Evolutionary conservation across 2,329 filamentous ascomycete genomes (phyloP).

Genomic region (Aaosphaeria pasadenensis): DNA sequence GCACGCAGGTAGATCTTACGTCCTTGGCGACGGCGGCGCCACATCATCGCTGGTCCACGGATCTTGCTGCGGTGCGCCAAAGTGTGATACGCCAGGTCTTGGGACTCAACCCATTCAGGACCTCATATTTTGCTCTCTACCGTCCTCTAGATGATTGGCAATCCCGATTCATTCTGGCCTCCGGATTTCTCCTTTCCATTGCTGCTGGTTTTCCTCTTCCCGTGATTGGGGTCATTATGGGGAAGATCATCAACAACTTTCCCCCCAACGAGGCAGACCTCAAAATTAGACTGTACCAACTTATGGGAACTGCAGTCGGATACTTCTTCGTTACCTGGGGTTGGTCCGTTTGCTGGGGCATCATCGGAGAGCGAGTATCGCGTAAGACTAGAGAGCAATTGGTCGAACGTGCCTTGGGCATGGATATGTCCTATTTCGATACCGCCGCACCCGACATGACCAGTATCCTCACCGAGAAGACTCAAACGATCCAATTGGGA

Average conservation of each 20-base stretch:
- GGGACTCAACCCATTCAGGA: constrained; percentile 44
- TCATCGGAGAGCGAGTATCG: constrained; percentile 50
- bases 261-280: constrained; percentile 47
- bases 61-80: constrained; percentile 26
- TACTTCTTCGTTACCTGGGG: constrained; percentile 51
- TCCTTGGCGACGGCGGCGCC: constrained; percentile 35
- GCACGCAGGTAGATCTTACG: constrained; percentile 30
- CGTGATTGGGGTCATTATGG: constrained; percentile 58
- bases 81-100: constrained; percentile 38
- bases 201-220: constrained; percentile 59
- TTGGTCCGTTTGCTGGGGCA: constrained; percentile 50
- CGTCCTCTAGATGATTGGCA: constrained; percentile 41
- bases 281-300: constrained; percentile 38
- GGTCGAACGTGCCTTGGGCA: constrained; percentile 47
- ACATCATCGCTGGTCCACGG: constrained; percentile 26
- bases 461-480: constrained; percentile 44
- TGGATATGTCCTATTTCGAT: constrained; percentile 54
- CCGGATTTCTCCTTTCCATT: constrained; percentile 44
- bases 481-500: constrained; percentile 45
- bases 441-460: constrained; percentile 49
- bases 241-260: constrained; percentile 50
- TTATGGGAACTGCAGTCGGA: constrained; percentile 45
- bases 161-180: constrained; percentile 34
- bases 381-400: constrained; percentile 46
- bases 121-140: constrained; percentile 51